Conservation (phyloP, 129 eudicot genomes). For the Lactuca saligna region DNA sequence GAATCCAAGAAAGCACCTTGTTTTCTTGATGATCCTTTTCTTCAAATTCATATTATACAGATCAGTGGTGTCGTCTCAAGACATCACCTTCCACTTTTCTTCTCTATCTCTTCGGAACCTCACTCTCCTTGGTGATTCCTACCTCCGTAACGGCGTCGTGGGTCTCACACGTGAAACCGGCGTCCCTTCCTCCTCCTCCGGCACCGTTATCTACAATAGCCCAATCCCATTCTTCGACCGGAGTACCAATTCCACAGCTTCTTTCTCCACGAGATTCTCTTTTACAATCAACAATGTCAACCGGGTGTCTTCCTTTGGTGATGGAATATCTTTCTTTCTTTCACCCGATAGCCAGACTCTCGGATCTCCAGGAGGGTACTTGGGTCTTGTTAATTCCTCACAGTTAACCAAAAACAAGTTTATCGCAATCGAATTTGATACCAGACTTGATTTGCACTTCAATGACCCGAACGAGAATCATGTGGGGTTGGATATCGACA, state of each 20-base stretch:
- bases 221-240: conserved; percentile 34
- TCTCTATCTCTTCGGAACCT: conserved; percentile 66
- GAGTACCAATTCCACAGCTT: conserved; percentile 61
- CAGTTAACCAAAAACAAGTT: conserved; percentile 68
- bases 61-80: conserved; percentile 32
- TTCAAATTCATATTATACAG: conserved; percentile 3
- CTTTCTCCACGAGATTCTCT: conserved; percentile 72
- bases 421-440: conserved; percentile 81
- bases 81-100: conserved; percentile 51
- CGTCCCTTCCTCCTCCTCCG: conserved; percentile 39
- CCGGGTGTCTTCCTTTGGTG: conserved; percentile 55
- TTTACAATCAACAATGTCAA: conserved; percentile 52
- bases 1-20: conserved; percentile 51
- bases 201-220: conserved; percentile 33
- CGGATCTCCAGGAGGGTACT: conserved; percentile 79
- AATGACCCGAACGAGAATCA: conserved; percentile 86
- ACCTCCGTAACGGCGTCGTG: conserved; percentile 69
- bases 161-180: conserved; percentile 39
- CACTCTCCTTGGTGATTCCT: conserved; percentile 85
- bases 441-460: conserved; percentile 61
- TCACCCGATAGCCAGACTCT: conserved; percentile 54
- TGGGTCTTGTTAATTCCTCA: conserved; percentile 84
- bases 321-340: conserved; percentile 75
- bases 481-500: conserved; percentile 78
- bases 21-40: conserved; percentile 38